Evolutionary conservation across 1,284 basidiomycete genomes (phyloP).

Genomic region (Neotropicomus parvogracilis): DNA sequence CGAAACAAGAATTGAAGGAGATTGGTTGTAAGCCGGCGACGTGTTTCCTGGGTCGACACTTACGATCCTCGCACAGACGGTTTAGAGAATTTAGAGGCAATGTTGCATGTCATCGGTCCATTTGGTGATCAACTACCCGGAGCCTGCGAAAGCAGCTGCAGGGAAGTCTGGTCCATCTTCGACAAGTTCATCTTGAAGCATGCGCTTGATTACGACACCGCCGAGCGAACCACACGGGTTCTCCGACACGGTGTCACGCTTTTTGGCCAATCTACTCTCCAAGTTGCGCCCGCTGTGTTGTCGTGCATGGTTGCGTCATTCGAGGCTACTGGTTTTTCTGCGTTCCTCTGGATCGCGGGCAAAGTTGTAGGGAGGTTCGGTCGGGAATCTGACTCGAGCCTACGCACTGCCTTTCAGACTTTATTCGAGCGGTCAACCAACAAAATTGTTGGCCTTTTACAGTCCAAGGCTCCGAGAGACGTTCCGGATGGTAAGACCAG

Average conservation of each 20-base stretch:
- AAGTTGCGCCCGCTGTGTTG: conserved; percentile 70
- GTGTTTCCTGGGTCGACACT: background rate
- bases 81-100: conserved; percentile 86
- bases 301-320: conserved; percentile 77
- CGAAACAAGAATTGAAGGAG: conserved; percentile 60
- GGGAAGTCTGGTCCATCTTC: conserved; percentile 81
- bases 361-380: conserved; percentile 79
- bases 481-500: conserved; percentile 73
- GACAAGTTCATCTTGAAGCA: conserved; percentile 79
- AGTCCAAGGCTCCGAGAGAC: conserved; percentile 61
- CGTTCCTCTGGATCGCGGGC: conserved; percentile 93
- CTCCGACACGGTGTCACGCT: conserved; percentile 81
- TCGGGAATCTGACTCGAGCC: conserved; percentile 48
- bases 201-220: conserved; percentile 74
- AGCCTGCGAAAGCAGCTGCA: conserved; percentile 75
- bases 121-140: conserved; percentile 81
- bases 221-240: conserved; percentile 86
- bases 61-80: conserved; percentile 48
- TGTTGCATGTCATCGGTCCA: conserved; percentile 75
- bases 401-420: conserved; percentile 57
- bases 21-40: conserved; percentile 54
- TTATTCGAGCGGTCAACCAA: conserved; percentile 75
- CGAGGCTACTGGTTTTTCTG: conserved; percentile 78
- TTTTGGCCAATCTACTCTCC: conserved; percentile 68
- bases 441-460: conserved; percentile 66